A percentile compares a stretch with the other conserved stretches of the same genome.
These are phyloP conservation scores for Plasmopara muralis DNA, from an alignment of 352 stramenopile species.

Conservation along the genomic window DNA sequence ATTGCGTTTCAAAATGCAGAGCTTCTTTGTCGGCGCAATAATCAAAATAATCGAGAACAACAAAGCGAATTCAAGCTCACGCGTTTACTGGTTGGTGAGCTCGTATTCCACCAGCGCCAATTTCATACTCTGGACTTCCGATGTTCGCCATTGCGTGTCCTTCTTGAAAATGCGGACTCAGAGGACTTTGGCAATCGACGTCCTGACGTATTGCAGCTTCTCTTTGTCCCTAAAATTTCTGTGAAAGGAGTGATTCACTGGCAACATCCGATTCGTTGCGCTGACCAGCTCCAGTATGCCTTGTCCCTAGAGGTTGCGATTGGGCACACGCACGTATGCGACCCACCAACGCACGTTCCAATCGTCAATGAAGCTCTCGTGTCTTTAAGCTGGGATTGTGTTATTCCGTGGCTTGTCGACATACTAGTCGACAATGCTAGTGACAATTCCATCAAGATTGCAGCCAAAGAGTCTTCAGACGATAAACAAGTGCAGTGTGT, in stretches of 20 bases:
- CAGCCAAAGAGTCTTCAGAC: neutral
- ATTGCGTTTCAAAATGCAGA: slow-evolving; percentile 32
- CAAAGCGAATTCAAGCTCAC: slow-evolving; percentile 23
- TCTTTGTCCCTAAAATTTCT: slow-evolving; percentile 22
- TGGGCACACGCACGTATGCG: slow-evolving; percentile 14
- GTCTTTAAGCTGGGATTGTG: slow-evolving; percentile 61
- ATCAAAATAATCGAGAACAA: slow-evolving; percentile 11
- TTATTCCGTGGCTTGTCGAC: slow-evolving; percentile 55
- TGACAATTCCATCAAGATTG: slow-evolving; percentile 3
- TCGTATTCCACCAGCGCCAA: slow-evolving; percentile 42
- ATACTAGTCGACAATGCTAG: slow-evolving; percentile 44
- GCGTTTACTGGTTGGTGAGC: slow-evolving; percentile 25
- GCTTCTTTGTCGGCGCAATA: slow-evolving; percentile 31
- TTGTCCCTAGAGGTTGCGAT: slow-evolving; percentile 51
- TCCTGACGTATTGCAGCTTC: slow-evolving; percentile 19
- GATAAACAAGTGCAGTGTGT: slow-evolving; percentile 24
- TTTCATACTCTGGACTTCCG: slow-evolving; percentile 44
- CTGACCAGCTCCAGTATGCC: slow-evolving; percentile 30
- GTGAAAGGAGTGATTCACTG: slow-evolving; percentile 26
- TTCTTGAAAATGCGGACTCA: slow-evolving; percentile 18
- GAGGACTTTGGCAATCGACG: neutral
- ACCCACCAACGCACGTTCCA: slow-evolving; percentile 31
- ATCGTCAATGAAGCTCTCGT: slow-evolving; percentile 39
- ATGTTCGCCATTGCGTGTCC: slow-evolving; percentile 18
- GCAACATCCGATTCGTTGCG: slow-evolving; percentile 12